Percentiles rank a stretch among this genome's conserved stretches.
phyloP scores from a whole-genome alignment of 2,329 filamentous ascomycete genomes.

The Neonectria faginata region DNA sequence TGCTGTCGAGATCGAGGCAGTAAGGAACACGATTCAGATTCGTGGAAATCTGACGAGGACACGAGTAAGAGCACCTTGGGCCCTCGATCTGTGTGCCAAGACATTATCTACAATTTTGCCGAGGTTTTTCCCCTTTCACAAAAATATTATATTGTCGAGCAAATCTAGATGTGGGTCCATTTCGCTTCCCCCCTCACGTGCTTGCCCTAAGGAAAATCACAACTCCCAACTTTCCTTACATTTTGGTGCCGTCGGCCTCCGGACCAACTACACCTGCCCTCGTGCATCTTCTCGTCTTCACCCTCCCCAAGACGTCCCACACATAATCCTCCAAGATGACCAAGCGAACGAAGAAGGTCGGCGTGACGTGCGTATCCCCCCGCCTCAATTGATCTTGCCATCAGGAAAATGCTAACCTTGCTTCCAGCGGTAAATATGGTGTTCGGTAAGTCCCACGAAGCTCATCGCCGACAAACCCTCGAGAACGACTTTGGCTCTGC shows the following conservation, averaged over 20 bases:
- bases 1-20: neutral
- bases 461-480: slow-evolving; percentile 32
- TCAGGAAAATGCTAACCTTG: slow-evolving; percentile 46
- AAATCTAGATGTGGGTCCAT: slow-evolving; percentile 41
- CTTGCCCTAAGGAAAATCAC: slow-evolving; percentile 58
- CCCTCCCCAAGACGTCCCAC: slow-evolving; percentile 51
- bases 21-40: slow-evolving; percentile 13
- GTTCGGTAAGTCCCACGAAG: slow-evolving; percentile 76
- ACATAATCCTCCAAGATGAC: slow-evolving; percentile 78
- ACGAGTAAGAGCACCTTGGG: neutral
- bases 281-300: slow-evolving; percentile 49
- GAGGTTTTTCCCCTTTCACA: slow-evolving; percentile 65
- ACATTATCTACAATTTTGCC: slow-evolving; percentile 62
- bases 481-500: slow-evolving; percentile 33
- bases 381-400: slow-evolving; percentile 13
- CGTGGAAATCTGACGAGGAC: neutral
- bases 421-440: slow-evolving; percentile 83
- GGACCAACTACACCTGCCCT: slow-evolving; percentile 49
- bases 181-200: slow-evolving; percentile 51
- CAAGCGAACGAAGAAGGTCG: slow-evolving; percentile 97
- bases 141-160: slow-evolving; percentile 17
- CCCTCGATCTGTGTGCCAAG: neutral
- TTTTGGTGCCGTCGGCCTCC: slow-evolving; percentile 49
- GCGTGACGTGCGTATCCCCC: slow-evolving; percentile 75
- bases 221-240: slow-evolving; percentile 50